These are phyloP conservation scores for Grosmannia serpens DNA, from an alignment of 2,329 filamentous ascomycete species.

Conservation along the genomic window DNA sequence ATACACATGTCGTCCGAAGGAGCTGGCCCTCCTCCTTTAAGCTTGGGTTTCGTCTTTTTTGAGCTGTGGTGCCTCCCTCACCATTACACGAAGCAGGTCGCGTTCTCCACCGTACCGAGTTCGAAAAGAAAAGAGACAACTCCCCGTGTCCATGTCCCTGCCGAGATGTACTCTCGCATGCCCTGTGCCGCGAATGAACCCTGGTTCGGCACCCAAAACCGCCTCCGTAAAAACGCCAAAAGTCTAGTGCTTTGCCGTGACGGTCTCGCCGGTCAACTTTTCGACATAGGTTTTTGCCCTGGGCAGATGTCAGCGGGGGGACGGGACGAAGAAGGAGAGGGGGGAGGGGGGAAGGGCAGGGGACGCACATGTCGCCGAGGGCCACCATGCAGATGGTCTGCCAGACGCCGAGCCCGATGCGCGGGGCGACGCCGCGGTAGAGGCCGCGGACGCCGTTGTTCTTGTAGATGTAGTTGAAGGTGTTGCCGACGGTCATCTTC, in stretches of 20 bases:
- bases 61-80: neutral
- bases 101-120: neutral
- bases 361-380: conserved; percentile 82
- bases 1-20: neutral
- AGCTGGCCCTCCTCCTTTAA: neutral
- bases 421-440: conserved; percentile 89
- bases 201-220: neutral
- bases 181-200: neutral
- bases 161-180: neutral
- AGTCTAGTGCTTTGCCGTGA: conserved; percentile 54
- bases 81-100: neutral
- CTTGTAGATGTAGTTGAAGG: conserved; percentile 76
- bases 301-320: conserved; percentile 17
- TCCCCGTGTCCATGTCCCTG: neutral
- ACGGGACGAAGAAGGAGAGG: neutral
- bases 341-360: neutral
- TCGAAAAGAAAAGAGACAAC: neutral
- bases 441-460: conserved; percentile 82
- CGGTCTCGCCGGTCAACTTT: conserved; percentile 51
- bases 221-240: neutral
- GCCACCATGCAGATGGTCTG: conserved; percentile 99
- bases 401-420: conserved; percentile 94
- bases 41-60: neutral
- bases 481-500: conserved; percentile 95
- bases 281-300: conserved; percentile 59